Base-by-base conservation (phyloP, 352 stramenopile genomes). In the Phytophthora podocarpi region DNA sequence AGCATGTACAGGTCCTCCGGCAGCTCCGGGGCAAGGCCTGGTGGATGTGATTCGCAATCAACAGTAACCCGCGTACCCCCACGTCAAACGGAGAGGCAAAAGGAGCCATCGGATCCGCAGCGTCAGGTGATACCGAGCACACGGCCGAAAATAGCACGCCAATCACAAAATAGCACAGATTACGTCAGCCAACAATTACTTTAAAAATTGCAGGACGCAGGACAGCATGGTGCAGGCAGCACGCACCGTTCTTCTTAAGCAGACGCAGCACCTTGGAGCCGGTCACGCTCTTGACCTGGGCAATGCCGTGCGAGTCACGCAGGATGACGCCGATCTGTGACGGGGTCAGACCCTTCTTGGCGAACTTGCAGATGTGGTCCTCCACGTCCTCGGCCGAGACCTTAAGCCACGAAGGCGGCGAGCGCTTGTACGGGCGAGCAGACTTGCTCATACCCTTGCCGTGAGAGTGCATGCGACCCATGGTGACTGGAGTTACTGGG, bases 1-100 rank as follows among this genome's bases (percentile, higher is more conserved):
- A 99, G 90, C 94, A 99, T 99, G 95, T 99, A 99, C 67, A 99
- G 86, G 87, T 99, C 98, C 85, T 99, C 98, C 28, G 98, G 98
- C 63, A 99, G 97, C 82, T 99, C 97, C 36, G 98, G 97, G 43
- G 98, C 97, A 35, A 99, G 91, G 74, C 97, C 84, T 95, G 76
- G 45, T 43, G 9, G 13, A 4, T 24, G 12, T 13, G 34, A 23
- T 18, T 20, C 16, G 28, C 26, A 34, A 74, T 51, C 46, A 43
- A 53, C 9, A 50, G 37, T 55, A 58, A 91, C 86, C 84, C 86
- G 86, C 71, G 68, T 95, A 93, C 80, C 80, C 86, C 86, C 81
- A 92, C 82, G 80, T 88, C 79, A 89, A 70, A 81, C 75, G 71
- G 76, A 92, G 76, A 86, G 71, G 64, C 65, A 76, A 35, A 24